Conservation (phyloP, 192 early-diverging fungal genomes). For the Oehlia diaphana region DNA sequence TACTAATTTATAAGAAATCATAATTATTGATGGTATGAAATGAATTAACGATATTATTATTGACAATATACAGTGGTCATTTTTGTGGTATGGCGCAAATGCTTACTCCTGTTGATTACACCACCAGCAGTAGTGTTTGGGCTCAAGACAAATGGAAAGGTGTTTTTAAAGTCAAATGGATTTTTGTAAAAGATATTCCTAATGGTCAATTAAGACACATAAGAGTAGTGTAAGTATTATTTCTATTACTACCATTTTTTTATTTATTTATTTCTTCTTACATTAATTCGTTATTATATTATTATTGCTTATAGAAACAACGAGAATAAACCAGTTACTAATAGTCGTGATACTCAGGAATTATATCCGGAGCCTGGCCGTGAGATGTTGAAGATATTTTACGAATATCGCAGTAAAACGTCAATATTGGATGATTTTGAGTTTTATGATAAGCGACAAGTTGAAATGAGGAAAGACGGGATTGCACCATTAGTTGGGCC, state of each 20-base stretch:
- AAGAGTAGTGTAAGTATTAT: slow-evolving; percentile 29
- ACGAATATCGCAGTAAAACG: slow-evolving; percentile 34
- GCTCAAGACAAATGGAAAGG: slow-evolving; percentile 53
- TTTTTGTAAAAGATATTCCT: slow-evolving; percentile 59
- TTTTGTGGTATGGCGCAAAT: slow-evolving; percentile 62
- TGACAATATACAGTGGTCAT: slow-evolving; percentile 37
- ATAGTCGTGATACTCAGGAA: slow-evolving; percentile 63
- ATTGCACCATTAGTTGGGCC: slow-evolving; percentile 26
- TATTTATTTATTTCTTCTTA: background rate
- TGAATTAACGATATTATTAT: background rate
- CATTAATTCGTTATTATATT: background rate
- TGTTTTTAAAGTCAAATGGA: slow-evolving; percentile 51
- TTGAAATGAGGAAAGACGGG: slow-evolving; percentile 34
- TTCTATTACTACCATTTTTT: background rate
- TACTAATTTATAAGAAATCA: background rate
- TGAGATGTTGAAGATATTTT: slow-evolving; percentile 52
- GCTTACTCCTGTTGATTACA: slow-evolving; percentile 47
- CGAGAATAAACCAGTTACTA: slow-evolving; percentile 60
- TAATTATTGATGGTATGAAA: background rate
- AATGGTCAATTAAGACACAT: slow-evolving; percentile 49
- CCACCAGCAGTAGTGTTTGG: slow-evolving; percentile 40
- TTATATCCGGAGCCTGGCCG: slow-evolving; percentile 45
- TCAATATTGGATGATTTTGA: slow-evolving; percentile 40
- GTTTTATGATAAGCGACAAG: slow-evolving; percentile 39
- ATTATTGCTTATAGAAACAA: slow-evolving; percentile 32